Conservation (phyloP, 164 flowering plant genomes). For the Kalanchoe fedtschenkoi region DNA sequence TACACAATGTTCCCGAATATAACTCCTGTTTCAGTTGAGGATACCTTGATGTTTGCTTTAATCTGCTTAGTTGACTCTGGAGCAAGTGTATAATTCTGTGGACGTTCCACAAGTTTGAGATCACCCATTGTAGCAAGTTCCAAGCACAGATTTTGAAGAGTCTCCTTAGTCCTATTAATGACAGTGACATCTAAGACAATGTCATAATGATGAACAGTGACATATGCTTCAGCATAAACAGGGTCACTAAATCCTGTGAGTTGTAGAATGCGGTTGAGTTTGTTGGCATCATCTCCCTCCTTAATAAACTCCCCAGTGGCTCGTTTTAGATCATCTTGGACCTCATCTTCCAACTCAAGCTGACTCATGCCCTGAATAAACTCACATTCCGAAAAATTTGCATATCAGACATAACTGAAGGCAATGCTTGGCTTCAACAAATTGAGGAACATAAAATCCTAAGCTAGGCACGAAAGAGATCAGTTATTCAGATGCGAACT, state of each 20-base stretch:
- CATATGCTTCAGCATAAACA: conserved; percentile 99
- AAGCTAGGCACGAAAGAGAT: too few relatives aligned
- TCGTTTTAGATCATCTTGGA: conserved; percentile 94
- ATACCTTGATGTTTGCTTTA: conserved; percentile 88
- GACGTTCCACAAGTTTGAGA: conserved; percentile 94
- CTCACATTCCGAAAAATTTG: background rate
- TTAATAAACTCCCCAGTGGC: conserved; percentile 92
- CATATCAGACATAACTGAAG: background rate
- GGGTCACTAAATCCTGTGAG: conserved; percentile 98
- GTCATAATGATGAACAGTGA: conserved; percentile 95
- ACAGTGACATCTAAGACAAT: conserved; percentile 93
- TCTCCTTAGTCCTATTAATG: conserved; percentile 87
- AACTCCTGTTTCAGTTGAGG: conserved; percentile 97
- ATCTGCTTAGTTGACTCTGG: conserved; percentile 96
- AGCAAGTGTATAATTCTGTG: conserved; percentile 91
- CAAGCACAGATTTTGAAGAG: conserved; percentile 93
- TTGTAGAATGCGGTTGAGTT: conserved; percentile 86
- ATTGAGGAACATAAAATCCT: too few relatives aligned
- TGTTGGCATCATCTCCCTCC: conserved; percentile 82
- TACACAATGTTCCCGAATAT: conserved; percentile 98
- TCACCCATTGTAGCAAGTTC: conserved; percentile 99
- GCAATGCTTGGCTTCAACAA: too few relatives aligned
- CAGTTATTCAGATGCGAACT: too few relatives aligned
- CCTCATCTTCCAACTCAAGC: conserved; percentile 96
- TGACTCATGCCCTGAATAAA: conserved; percentile 87